phyloP scores from a whole-genome alignment of 257 asterid genomes.

The Petunia secreta region DNA sequence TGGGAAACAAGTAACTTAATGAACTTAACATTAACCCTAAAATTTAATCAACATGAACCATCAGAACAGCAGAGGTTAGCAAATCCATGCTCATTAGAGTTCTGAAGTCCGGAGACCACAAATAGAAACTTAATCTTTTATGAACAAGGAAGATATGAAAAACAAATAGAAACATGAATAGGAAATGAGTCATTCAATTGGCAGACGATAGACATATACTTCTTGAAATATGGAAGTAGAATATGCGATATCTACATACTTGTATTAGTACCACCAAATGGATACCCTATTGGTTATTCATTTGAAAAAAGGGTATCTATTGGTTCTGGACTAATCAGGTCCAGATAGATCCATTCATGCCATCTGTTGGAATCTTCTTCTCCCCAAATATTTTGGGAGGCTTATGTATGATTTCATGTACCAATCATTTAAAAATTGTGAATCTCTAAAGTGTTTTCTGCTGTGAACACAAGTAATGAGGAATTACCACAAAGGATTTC shows the following conservation, averaged over 20 bases:
- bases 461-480: neutral
- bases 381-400: slow-evolving; percentile 6
- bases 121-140: neutral
- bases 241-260: neutral
- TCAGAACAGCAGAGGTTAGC: neutral
- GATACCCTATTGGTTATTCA: neutral
- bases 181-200: neutral
- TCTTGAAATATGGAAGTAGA: slow-evolving; percentile 10
- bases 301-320: too few relatives aligned
- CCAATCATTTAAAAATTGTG: slow-evolving; percentile 3
- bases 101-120: neutral
- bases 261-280: neutral
- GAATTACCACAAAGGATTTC: slow-evolving; percentile 82
- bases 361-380: slow-evolving; percentile 18
- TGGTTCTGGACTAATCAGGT: slow-evolving; percentile 3
- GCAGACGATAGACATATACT: neutral
- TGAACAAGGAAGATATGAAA: neutral
- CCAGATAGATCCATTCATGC: slow-evolving; percentile 9
- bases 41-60: neutral
- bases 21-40: neutral
- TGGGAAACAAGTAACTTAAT: slow-evolving; percentile 13
- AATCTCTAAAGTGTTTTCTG: neutral
- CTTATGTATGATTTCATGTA: neutral
- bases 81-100: slow-evolving; percentile 19
- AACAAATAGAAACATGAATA: neutral